Conservation (phyloP, 495 filamentous ascomycete species). For the Saxispiralis lemnorum region DNA sequence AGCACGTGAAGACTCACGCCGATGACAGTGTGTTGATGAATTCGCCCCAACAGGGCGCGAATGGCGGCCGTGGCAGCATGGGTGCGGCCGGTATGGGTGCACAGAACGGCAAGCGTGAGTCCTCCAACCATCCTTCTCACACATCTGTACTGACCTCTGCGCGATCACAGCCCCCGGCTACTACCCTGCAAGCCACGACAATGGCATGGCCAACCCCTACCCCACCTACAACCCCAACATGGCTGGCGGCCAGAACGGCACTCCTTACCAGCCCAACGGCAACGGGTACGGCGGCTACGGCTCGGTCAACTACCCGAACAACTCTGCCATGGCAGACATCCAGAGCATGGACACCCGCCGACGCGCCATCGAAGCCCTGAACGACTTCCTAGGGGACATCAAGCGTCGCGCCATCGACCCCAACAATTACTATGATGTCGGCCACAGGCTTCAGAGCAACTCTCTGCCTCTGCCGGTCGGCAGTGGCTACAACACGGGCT, state of each 20-base stretch:
- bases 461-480: conserved; percentile 54
- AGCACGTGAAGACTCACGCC: conserved; percentile 99
- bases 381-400: conserved; percentile 82
- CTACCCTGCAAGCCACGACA: conserved; percentile 16
- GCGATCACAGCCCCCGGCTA: conserved; percentile 15
- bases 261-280: conserved; percentile 31
- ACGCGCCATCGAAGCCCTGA: conserved; percentile 69
- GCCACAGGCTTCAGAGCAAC: conserved; percentile 45
- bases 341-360: conserved; percentile 37
- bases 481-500: conserved; percentile 45
- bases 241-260: conserved; percentile 12
- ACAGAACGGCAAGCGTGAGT: conserved; percentile 38
- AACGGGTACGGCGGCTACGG: conserved; percentile 43
- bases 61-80: conserved; percentile 19
- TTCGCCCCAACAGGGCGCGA: conserved; percentile 47
- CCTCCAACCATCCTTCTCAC: conserved; percentile 1
- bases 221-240: conserved; percentile 9
- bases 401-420: conserved; percentile 82
- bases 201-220: conserved; percentile 15
- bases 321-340: conserved; percentile 30
- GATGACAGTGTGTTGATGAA: conserved; percentile 83
- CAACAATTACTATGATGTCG: conserved; percentile 62
- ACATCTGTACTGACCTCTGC: conserved; percentile 5
- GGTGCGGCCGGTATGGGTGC: conserved; percentile 35
- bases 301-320: conserved; percentile 51